A percentile compares a stretch with the other conserved stretches of the same genome.
Evolutionary conservation across 106 monocot species (phyloP).

Genomic region (Dendrobium officinale): DNA sequence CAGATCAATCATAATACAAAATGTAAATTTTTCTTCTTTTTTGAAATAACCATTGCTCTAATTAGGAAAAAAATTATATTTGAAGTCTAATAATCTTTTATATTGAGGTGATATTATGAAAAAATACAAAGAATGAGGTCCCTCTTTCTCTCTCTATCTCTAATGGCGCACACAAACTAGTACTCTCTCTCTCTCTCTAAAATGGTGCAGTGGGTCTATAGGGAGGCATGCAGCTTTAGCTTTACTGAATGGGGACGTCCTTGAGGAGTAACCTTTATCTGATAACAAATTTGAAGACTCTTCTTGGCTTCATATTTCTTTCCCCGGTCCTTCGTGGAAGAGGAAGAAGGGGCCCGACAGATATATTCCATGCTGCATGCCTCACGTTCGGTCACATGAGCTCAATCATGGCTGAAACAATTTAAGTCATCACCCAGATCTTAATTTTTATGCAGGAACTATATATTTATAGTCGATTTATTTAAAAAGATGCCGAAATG

Average conservation of each 20-base stretch:
- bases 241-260: conserved; percentile 8
- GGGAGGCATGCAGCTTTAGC: conserved; percentile 7
- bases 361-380: conserved; percentile 15
- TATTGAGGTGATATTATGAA: too few relatives aligned
- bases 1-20: too few relatives aligned
- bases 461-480: not conserved
- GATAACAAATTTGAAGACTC: conserved; percentile 10
- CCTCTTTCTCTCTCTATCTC: too few relatives aligned
- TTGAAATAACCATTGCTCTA: too few relatives aligned
- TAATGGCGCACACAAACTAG: too few relatives aligned
- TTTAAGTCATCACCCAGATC: not conserved
- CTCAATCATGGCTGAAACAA: conserved; percentile 28
- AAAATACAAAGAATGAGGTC: too few relatives aligned
- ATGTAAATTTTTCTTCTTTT: too few relatives aligned
- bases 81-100: too few relatives aligned
- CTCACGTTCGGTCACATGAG: conserved; percentile 37
- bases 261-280: not conserved
- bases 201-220: not conserved
- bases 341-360: conserved; percentile 6
- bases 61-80: too few relatives aligned
- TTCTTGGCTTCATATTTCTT: conserved; percentile 3
- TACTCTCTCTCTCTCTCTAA: not conserved
- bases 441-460: not conserved
- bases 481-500: not conserved
- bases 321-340: conserved; percentile 1